phyloP scores from a whole-genome alignment of 1,284 basidiomycete species.

The Melampsora americana region DNA sequence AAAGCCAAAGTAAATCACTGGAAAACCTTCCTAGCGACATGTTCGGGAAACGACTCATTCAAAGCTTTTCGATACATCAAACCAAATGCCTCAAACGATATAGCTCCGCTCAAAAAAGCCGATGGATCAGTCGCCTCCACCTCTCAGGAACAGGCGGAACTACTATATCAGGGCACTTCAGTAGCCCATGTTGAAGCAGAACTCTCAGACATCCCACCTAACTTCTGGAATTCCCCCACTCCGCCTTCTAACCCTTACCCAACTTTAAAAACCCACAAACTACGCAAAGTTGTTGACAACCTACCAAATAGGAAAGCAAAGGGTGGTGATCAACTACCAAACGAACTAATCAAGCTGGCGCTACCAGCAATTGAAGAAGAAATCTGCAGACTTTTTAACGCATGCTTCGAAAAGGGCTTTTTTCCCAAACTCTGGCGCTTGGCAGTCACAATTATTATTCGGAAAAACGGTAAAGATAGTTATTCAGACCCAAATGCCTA shows the following conservation, averaged over 20 bases:
- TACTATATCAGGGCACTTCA: slow-evolving; percentile 17
- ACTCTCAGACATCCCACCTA: background rate
- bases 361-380: background rate
- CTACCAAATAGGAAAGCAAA: slow-evolving; percentile 15
- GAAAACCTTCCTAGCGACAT: background rate
- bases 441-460: too few relatives aligned
- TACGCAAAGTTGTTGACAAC: background rate
- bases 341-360: slow-evolving; percentile 6
- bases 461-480: too few relatives aligned
- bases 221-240: background rate
- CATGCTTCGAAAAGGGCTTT: too few relatives aligned
- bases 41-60: background rate
- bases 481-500: too few relatives aligned
- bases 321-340: background rate
- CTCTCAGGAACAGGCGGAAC: background rate
- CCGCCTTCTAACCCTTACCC: background rate
- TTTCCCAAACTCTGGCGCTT: too few relatives aligned
- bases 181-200: background rate
- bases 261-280: background rate
- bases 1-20: background rate
- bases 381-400: background rate
- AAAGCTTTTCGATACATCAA: slow-evolving; percentile 18
- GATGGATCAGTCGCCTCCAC: background rate
- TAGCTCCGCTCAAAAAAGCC: background rate
- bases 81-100: background rate